Base-by-base conservation (phyloP, 192 early-diverging fungal genomes). In the Hyaloraphidium curvatum region DNA sequence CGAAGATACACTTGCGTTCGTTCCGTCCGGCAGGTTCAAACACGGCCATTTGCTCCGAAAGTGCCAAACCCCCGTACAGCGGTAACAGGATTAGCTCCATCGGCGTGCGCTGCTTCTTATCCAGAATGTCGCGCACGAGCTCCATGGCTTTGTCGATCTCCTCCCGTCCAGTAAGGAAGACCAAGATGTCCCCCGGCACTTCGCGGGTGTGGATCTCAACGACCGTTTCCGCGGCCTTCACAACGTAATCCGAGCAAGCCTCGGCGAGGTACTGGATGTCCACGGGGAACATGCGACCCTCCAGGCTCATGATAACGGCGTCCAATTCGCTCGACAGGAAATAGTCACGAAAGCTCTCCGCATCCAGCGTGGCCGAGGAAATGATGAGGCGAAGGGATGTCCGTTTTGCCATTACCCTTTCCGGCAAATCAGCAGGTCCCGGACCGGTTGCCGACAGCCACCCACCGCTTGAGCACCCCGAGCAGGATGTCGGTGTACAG, bases 301-400 rank as follows among this genome's bases (percentile, higher is more conserved):
- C 80, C 0, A 89, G 59, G 0, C 84, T 86, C 29, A 84, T 72
- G 35, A 84, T 77, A 1, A 71, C 67, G 33, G 33, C 33, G 33
- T 11, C n/a, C 33, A n/a, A 11, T n/a, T 37, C 33, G 9, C 33
- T n/a, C n/a, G 33, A 37, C 9, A 37, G 7, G 58, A 77, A 87
- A 56, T 80, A 87, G 4, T 70, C 62, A 22, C 70, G 71, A 58
- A 85, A 85, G 2, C 69, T 65, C 54, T 83, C 72, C 0, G 80
- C 81, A 55, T 87, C 81, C 14, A 85, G 53, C n/a, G 83, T 87
- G n/a, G 85, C 85, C 0, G 83, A 87, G 0, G 83, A 81, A 25
- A 87, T 77, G 2, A 89, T 71, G 9, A 89, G 55, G 19, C 77
- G 64, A 33, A 89, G 68, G 25, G 87, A 84, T 3, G 72, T 67